Base-by-base conservation (phyloP, 148 eudicot species). In the Euryodendron excelsum region DNA sequence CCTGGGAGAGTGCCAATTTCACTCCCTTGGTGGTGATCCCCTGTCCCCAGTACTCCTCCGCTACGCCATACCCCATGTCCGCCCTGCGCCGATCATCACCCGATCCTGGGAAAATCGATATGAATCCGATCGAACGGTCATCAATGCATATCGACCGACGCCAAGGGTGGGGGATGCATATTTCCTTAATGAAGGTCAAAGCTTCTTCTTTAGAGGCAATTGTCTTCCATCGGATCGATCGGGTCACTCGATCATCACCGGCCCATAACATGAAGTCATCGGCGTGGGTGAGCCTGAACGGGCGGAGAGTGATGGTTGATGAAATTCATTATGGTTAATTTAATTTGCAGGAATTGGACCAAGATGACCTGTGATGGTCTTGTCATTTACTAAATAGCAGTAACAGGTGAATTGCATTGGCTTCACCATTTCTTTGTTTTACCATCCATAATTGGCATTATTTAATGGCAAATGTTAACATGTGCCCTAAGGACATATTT, bases 1-100 rank as follows among this genome's bases (percentile, higher is more conserved):
- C 79, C 37, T 78, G 67, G 28, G 77, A 30, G 0, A 67, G 65
- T 44, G 88, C 88, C 80, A 58, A 84, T 83, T 87, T 85, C 75
- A 88, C 86, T 9, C 84, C 93, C 80, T 60, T 25, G 44, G 90
- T 86, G 12, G 82, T 78, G 34, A 90, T 83, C 63, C 93, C 91
- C 45, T 79, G 79, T 41, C 93, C 91, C 90, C 93, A 88, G 37
- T 83, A 83, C 28, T 76, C 27, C 7, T 69, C 77, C 1, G 79
- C 83, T 53, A 89, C 66, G n/a, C 71, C 84, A 9, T 84, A 88
- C 27, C 85, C 87, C 2, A 90, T 47, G 50, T 87, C 87, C 1
- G 82, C 89, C 69, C 79, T 79, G 79, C 83, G 85, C 39, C 63
- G 74, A 14, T 79, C 87, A 47, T 72, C 73, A 1, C 82, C 91